Conservation (phyloP, 192 early-diverging fungal genomes). For the Backusella tuberculispora region DNA sequence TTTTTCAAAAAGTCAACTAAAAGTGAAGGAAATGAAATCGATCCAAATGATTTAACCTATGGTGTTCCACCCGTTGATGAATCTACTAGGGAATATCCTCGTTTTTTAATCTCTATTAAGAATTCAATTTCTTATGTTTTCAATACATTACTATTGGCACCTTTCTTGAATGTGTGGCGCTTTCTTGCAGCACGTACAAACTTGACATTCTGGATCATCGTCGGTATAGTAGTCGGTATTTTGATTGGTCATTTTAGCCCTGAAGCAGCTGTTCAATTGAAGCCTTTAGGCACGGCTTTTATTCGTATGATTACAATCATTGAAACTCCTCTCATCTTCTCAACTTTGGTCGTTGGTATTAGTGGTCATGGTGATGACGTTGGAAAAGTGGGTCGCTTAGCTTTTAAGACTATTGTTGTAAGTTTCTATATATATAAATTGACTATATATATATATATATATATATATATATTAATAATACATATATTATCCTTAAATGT, state of each 20-base stretch:
- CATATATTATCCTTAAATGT: background rate
- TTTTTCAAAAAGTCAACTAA: background rate
- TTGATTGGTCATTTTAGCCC: constrained; percentile 55
- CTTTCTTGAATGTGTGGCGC: constrained; percentile 24
- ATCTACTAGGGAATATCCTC: background rate
- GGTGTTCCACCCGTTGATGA: constrained; percentile 5
- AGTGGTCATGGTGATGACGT: constrained; percentile 73
- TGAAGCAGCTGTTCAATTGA: constrained; percentile 42
- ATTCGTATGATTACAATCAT: constrained; percentile 57
- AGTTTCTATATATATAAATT: constrained; percentile 1
- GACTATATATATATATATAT: no score
- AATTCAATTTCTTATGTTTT: background rate
- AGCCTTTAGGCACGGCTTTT: constrained; percentile 54
- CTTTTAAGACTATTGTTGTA: constrained; percentile 64
- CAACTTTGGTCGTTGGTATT: constrained; percentile 72
- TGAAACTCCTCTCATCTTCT: constrained; percentile 71
- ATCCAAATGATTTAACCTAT: constrained; percentile 5
- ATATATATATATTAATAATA: background rate
- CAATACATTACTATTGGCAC: constrained; percentile 19
- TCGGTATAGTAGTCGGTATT: constrained; percentile 52
- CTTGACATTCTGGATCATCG: constrained; percentile 57
- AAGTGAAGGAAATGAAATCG: background rate
- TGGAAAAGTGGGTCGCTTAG: constrained; percentile 59
- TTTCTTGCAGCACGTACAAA: constrained; percentile 42
- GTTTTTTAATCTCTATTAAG: background rate